phyloP scores from a whole-genome alignment of 768 basidiomycete species.

The Xanthoconium purpureum region DNA sequence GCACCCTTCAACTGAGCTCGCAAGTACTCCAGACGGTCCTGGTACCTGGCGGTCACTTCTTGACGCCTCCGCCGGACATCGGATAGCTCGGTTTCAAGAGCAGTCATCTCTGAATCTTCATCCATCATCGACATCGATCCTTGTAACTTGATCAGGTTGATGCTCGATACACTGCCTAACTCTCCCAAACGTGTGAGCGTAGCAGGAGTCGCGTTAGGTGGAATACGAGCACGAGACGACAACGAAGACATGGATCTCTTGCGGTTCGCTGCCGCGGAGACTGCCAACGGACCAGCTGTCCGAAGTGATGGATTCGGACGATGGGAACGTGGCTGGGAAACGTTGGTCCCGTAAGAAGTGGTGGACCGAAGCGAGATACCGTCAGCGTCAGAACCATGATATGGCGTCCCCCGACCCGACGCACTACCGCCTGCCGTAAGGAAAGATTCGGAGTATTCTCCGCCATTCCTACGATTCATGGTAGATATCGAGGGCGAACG shows the following conservation, averaged over 20 bases:
- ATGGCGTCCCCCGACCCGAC: conserved; percentile 31
- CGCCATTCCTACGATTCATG: conserved; percentile 24
- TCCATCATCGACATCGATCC: conserved; percentile 22
- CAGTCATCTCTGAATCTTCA: conserved; percentile 37
- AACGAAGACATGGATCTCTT: conserved; percentile 64
- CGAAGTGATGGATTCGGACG: conserved; percentile 39
- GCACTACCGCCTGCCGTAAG: conserved; percentile 22
- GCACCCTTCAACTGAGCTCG: conserved; percentile 81
- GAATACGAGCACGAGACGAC: conserved; percentile 42
- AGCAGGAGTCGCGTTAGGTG: conserved; percentile 35
- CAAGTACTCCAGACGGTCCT: conserved; percentile 73
- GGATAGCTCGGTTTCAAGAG: conserved; percentile 56
- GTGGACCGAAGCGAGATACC: conserved; percentile 51
- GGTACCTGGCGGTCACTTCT: conserved; percentile 71
- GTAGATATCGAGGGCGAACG: conserved; percentile 31
- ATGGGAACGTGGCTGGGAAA: conserved; percentile 46
- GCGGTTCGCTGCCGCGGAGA: conserved; percentile 38
- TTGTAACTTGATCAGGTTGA: conserved; percentile 50
- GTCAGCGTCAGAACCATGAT: conserved; percentile 42
- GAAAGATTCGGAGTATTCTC: conserved; percentile 27
- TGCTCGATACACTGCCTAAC: conserved; percentile 40
- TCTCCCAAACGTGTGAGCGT: conserved; percentile 29
- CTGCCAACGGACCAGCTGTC: conserved; percentile 31
- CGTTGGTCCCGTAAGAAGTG: conserved; percentile 48
- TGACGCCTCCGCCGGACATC: conserved; percentile 68